These are phyloP conservation scores for Trichoderma orchidacearum DNA, from an alignment of 495 filamentous ascomycete genomes.

Conservation along the genomic window DNA sequence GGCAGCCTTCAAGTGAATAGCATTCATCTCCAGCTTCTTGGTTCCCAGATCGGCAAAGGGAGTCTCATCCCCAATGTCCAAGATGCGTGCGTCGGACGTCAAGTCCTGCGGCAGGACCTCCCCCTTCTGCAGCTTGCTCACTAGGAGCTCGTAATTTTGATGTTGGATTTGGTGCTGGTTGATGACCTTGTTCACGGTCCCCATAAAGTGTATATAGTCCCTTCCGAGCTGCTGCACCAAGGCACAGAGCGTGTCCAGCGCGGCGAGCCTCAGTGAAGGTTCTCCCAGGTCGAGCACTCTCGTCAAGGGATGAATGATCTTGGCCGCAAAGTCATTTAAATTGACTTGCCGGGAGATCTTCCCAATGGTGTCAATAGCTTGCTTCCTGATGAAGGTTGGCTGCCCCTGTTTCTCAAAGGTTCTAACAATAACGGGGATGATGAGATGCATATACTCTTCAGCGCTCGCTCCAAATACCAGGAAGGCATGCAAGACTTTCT, in stretches of 20 bases:
- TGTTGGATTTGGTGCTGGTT: slow-evolving; percentile 61
- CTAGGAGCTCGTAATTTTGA: slow-evolving; percentile 77
- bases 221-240: slow-evolving; percentile 90
- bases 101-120: slow-evolving; percentile 90
- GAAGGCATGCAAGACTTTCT: slow-evolving; percentile 87
- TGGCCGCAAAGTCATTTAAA: slow-evolving; percentile 88
- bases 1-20: slow-evolving; percentile 90
- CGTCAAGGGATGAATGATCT: slow-evolving; percentile 83
- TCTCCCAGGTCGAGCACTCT: slow-evolving; percentile 63
- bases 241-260: slow-evolving; percentile 91
- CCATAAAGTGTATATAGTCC: slow-evolving; percentile 86
- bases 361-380: slow-evolving; percentile 86
- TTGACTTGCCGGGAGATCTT: slow-evolving; percentile 95
- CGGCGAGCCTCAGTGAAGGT: slow-evolving; percentile 59
- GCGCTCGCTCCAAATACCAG: slow-evolving; percentile 90
- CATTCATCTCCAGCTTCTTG: slow-evolving; percentile 92
- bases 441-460: slow-evolving; percentile 98
- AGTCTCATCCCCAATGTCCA: slow-evolving; percentile 62
- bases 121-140: slow-evolving; percentile 84
- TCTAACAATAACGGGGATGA: slow-evolving; percentile 88
- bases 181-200: slow-evolving; percentile 71
- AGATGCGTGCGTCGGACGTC: slow-evolving; percentile 74
- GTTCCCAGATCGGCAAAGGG: slow-evolving; percentile 68
- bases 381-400: slow-evolving; percentile 62
- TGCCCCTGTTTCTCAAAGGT: slow-evolving; percentile 79